Base-by-base conservation (phyloP, 805 yeast species). In the Yamadazyma kitorensis region DNA sequence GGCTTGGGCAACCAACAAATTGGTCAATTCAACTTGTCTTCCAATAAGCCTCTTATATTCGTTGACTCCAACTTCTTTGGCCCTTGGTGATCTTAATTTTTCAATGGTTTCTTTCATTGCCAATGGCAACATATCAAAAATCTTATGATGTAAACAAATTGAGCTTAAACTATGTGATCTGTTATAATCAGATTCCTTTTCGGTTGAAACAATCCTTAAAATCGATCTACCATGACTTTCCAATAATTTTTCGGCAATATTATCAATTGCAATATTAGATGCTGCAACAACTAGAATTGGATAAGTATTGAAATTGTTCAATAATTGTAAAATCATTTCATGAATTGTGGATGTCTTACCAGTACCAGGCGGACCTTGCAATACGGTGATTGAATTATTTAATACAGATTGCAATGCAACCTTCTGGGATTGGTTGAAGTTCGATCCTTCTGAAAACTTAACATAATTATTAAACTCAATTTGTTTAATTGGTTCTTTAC, bases 241-340 rank as follows among this genome's bases (percentile, higher is more conserved):
- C 49, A 79, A 52, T 38, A 81, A 59, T 49, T 81, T 80, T 44
- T 81, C 87, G 1, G 87, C 87, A 54, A 82, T 80, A 43, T 82
- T 81, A 52, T 81, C 87, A 47, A 81, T 79, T 2, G 88, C 88
- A 48, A 81, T 76, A 47, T 82, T 82, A 1, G 86, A 80, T 2
- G 86, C 84, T 1, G 89, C 87, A 31, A 80, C 86, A 36, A 82
- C 86, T 36, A 81, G 59, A 26, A 82, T 77, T 1, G 87, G 87
- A 45, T 67, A 76, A 2, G 78, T 68, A 47, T 73, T 65, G 43
- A 76, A 64, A 29, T 74, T 74, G 27, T 68, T 72, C 35, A 80
- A 59, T 37, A 79, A 62, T 47, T 79, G 80, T 27, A 78, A 48
- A 37, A 77, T 60, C 45, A 66, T 58, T 38, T 64, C 72, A 39